These are phyloP conservation scores for Wickerhamiella kurtzmanii DNA, from an alignment of 805 yeast genomes.

Conservation along the genomic window DNA sequence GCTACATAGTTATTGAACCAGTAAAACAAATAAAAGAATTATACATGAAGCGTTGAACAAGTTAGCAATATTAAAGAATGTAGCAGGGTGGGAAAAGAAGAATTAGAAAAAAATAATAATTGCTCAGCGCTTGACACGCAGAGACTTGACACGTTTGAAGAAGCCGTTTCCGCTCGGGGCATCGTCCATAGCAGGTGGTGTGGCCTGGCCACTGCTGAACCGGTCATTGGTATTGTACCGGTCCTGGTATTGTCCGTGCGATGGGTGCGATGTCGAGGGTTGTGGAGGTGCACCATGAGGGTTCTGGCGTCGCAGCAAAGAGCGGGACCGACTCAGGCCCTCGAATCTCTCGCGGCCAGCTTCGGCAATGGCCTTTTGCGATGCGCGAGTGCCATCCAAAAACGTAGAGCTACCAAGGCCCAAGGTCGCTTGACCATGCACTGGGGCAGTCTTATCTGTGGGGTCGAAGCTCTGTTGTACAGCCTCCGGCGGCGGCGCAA, in stretches of 20 bases:
- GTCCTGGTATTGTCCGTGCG: background rate
- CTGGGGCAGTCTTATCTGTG: constrained; percentile 47
- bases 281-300: background rate
- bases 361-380: constrained; percentile 31
- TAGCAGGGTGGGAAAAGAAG: background rate
- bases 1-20: no score
- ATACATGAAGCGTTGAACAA: no score
- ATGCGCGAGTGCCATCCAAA: constrained; percentile 91
- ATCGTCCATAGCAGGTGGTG: background rate
- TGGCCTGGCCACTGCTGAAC: background rate
- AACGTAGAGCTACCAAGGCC: constrained; percentile 91
- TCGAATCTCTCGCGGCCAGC: constrained; percentile 25
- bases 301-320: constrained; percentile 30
- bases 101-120: background rate
- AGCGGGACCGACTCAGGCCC: constrained; percentile 66
- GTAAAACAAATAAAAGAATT: no score
- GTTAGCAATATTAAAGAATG: background rate
- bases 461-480: constrained; percentile 46
- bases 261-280: constrained; percentile 1
- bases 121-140: constrained; percentile 39
- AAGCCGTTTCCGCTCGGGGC: constrained; percentile 27
- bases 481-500: constrained; percentile 8
- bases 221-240: background rate
- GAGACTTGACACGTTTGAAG: constrained; percentile 74
- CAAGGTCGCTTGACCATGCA: constrained; percentile 75